These are phyloP conservation scores for Colletotrichum sojae DNA, from an alignment of 2,329 filamentous ascomycete species.

Conservation along the genomic window DNA sequence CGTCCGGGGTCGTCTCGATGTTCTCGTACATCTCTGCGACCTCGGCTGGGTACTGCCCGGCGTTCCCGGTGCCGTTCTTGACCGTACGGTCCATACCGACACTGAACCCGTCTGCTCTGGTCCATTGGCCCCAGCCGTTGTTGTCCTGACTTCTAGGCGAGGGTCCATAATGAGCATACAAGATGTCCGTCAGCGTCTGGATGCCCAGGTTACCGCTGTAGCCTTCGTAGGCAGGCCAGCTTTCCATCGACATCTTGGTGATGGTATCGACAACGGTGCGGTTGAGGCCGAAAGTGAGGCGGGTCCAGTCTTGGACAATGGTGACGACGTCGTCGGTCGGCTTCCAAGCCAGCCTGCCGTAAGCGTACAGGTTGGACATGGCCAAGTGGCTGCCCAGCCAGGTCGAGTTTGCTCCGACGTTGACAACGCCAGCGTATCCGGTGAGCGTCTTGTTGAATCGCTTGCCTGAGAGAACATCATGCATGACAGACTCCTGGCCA, in stretches of 20 bases:
- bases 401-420: constrained; percentile 75
- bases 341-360: constrained; percentile 77
- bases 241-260: constrained; percentile 74
- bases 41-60: constrained; percentile 76
- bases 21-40: constrained; percentile 71
- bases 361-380: constrained; percentile 81
- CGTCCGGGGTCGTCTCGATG: constrained; percentile 74
- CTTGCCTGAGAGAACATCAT: constrained; percentile 73
- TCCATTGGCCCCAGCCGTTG: constrained; percentile 82
- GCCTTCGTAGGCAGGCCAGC: constrained; percentile 80
- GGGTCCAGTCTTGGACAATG: constrained; percentile 76
- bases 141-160: constrained; percentile 58
- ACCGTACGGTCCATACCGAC: constrained; percentile 83
- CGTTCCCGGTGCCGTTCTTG: constrained; percentile 74
- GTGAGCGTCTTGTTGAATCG: constrained; percentile 70
- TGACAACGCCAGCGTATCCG: constrained; percentile 77
- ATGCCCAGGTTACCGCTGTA: constrained; percentile 80
- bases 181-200: constrained; percentile 78
- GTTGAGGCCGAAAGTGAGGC: constrained; percentile 74
- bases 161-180: constrained; percentile 77
- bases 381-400: constrained; percentile 80
- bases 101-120: constrained; percentile 69
- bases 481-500: constrained; percentile 66
- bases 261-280: constrained; percentile 70
- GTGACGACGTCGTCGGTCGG: constrained; percentile 62